Conservation (phyloP, 2,329 filamentous ascomycete species). For the Pyricularia grisea region DNA sequence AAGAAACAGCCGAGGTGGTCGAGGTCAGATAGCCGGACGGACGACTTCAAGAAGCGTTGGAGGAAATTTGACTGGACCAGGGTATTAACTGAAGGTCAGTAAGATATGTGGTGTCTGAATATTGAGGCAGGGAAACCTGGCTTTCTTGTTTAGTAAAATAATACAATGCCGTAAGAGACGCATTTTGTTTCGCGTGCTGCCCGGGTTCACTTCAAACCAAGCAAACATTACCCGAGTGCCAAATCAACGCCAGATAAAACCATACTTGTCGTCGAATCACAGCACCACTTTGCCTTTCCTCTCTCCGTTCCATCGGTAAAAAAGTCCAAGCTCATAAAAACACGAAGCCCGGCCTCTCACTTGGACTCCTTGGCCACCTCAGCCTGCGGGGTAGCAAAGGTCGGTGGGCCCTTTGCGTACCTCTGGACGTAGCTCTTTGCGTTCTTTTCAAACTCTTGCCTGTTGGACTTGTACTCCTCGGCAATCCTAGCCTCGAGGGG, state of each 20-base stretch:
- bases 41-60: conserved; percentile 78
- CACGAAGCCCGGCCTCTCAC: not conserved
- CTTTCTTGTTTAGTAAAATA: not conserved
- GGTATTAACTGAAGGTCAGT: conserved; percentile 34
- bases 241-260: not conserved
- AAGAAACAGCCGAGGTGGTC: conserved; percentile 87
- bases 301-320: not conserved
- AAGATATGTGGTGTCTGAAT: not conserved
- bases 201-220: not conserved
- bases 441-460: conserved; percentile 61
- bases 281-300: not conserved
- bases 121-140: not conserved
- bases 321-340: not conserved
- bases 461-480: conserved; percentile 67
- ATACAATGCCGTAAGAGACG: not conserved
- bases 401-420: conserved; percentile 48
- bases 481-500: conserved; percentile 81
- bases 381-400: conserved; percentile 16
- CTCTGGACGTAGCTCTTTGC: conserved; percentile 64
- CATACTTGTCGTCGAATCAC: not conserved
- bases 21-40: conserved; percentile 58
- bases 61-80: conserved; percentile 83
- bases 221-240: not conserved
- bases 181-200: not conserved
- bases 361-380: not conserved